Conservation (phyloP, 225 moss, liverwort and hornwort genomes). For the Marchantia polymorpha region DNA sequence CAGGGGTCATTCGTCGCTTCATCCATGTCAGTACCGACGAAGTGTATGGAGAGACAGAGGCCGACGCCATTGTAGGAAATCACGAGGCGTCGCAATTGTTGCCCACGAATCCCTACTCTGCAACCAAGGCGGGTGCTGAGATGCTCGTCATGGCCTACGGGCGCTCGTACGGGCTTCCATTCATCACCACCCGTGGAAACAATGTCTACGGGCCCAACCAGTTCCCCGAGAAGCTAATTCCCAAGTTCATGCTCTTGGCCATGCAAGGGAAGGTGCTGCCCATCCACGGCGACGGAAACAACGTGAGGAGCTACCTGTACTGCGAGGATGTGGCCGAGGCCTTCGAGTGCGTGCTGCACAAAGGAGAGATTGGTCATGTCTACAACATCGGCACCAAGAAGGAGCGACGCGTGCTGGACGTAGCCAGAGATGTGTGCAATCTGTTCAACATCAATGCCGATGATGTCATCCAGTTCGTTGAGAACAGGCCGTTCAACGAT, state of each 20-base stretch:
- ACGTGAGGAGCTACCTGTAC: slow-evolving; percentile 47
- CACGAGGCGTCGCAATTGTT: slow-evolving; percentile 49
- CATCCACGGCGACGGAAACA: slow-evolving; percentile 46
- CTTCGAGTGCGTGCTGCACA: slow-evolving; percentile 46
- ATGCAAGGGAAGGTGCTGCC: slow-evolving; percentile 46
- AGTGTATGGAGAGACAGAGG: slow-evolving; percentile 49
- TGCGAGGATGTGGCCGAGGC: slow-evolving; percentile 50
- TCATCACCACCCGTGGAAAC: slow-evolving; percentile 50
- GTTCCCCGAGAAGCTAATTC: slow-evolving; percentile 51
- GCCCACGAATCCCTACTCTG: slow-evolving; percentile 48
- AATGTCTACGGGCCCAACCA: slow-evolving; percentile 51
- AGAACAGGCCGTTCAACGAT: slow-evolving; percentile 50
- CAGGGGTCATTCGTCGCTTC: slow-evolving; percentile 46
- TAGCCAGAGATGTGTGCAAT: slow-evolving; percentile 41
- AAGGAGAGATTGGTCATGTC: slow-evolving; percentile 43
- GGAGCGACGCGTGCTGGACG: slow-evolving; percentile 43
- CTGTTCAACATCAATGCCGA: slow-evolving; percentile 43
- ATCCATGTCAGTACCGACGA: slow-evolving; percentile 52
- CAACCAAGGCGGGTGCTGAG: slow-evolving; percentile 49
- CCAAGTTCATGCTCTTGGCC: slow-evolving; percentile 49
- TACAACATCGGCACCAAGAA: slow-evolving; percentile 53
- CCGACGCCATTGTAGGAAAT: slow-evolving; percentile 44
- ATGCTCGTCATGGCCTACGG: slow-evolving; percentile 53
- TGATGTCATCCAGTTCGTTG: slow-evolving; percentile 46
- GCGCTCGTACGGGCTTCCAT: slow-evolving; percentile 43